These are phyloP conservation scores for Globisporangium heterothallicum DNA, from an alignment of 352 stramenopile genomes.

Conservation along the genomic window DNA sequence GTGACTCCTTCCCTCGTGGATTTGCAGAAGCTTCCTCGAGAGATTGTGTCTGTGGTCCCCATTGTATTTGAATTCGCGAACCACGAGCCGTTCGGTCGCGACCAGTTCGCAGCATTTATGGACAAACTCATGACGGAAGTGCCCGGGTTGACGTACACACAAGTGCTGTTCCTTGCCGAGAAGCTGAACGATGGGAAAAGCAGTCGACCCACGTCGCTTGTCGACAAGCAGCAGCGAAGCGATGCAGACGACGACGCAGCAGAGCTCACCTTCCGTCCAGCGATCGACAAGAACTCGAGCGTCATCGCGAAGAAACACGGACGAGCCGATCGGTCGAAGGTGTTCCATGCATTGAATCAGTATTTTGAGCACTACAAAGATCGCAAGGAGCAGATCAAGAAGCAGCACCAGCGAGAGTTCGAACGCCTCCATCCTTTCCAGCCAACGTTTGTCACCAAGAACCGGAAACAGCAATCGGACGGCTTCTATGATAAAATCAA, in stretches of 20 bases:
- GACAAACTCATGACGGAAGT: constrained; percentile 61
- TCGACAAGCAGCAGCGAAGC: constrained; percentile 15
- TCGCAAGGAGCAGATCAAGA: constrained; percentile 39
- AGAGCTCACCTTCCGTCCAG: constrained; percentile 64
- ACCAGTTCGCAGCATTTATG: constrained; percentile 44
- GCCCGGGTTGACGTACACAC: constrained; percentile 59
- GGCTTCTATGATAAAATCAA: constrained; percentile 59
- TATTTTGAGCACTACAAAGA: constrained; percentile 71
- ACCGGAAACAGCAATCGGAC: constrained; percentile 24
- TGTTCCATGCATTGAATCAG: constrained; percentile 67
- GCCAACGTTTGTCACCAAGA: constrained; percentile 45
- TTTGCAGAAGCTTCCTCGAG: constrained; percentile 35
- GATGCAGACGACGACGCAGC: constrained; percentile 19
- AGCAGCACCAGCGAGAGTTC: constrained; percentile 57
- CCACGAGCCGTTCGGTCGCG: constrained; percentile 32
- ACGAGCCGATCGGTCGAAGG: constrained; percentile 43
- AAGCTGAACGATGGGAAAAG: constrained; percentile 38
- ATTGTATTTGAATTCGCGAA: constrained; percentile 66
- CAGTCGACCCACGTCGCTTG: constrained; percentile 14
- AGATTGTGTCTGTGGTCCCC: constrained; percentile 47
- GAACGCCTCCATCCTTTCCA: constrained; percentile 57
- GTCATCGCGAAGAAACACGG: constrained; percentile 58
- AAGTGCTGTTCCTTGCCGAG: constrained; percentile 64
- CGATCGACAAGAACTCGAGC: constrained; percentile 69
- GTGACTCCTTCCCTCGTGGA: constrained; percentile 34